A percentile compares a stretch with the other conserved stretches of the same genome.
Conservation (phyloP, 257 asterid genomes). For the Solanum verrucosum region DNA sequence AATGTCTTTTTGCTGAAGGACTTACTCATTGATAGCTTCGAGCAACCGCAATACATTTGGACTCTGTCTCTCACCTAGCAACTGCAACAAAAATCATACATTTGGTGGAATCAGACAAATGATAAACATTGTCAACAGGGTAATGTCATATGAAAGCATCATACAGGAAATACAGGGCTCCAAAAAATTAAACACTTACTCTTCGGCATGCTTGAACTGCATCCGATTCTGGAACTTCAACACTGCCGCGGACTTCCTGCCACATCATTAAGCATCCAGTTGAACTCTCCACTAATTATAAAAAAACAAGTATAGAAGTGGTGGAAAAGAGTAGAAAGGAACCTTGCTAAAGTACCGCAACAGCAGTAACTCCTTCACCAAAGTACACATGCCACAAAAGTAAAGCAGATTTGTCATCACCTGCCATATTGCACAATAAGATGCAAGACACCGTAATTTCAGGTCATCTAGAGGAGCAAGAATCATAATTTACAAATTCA, state of each 20-base stretch:
- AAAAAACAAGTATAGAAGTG: background rate
- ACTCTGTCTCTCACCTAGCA: constrained; percentile 58
- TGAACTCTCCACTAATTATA: background rate
- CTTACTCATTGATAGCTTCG: constrained; percentile 51
- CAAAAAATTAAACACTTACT: constrained; percentile 27
- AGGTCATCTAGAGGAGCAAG: background rate
- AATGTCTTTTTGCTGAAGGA: background rate
- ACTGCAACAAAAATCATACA: constrained; percentile 24
- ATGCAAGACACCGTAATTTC: background rate
- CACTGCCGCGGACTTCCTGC: constrained; percentile 59
- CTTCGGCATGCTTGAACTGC: constrained; percentile 59
- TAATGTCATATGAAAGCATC: background rate
- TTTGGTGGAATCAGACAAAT: constrained; percentile 6
- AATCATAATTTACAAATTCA: background rate
- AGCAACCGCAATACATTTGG: constrained; percentile 51
- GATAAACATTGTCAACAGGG: background rate
- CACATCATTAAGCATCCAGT: background rate
- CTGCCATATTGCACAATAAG: constrained; percentile 29
- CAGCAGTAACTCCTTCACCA: constrained; percentile 79
- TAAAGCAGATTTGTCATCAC: constrained; percentile 87
- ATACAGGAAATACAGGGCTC: background rate
- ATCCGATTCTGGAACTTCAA: constrained; percentile 46
- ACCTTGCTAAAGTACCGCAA: constrained; percentile 98
- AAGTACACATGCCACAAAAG: constrained; percentile 80
- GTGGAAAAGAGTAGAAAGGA: background rate